phyloP scores from a whole-genome alignment of 2,329 filamentous ascomycete species.

The Diatrype stigma region DNA sequence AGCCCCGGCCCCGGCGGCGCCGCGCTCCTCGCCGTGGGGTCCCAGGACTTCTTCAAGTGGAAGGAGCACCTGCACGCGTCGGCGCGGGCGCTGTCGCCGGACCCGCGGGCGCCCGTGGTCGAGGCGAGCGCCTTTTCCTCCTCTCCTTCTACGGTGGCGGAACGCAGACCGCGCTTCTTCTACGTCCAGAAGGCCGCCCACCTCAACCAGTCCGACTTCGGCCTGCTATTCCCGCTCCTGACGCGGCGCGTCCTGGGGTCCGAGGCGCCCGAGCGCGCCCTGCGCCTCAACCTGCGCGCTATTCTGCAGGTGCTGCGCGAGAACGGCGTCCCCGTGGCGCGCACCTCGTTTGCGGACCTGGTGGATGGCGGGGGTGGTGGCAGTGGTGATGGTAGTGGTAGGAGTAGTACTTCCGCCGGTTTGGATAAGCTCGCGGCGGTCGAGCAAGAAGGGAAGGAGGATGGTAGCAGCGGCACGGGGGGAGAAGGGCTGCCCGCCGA shows the following conservation, averaged over 20 bases:
- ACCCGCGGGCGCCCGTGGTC: constrained; percentile 42
- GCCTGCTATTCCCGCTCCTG: constrained; percentile 72
- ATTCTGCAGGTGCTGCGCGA: constrained; percentile 52
- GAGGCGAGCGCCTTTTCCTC: constrained; percentile 32
- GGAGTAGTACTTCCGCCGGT: constrained; percentile 29
- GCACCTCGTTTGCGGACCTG: constrained; percentile 47
- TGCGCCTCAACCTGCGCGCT: constrained; percentile 57
- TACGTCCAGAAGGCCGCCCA: constrained; percentile 73
- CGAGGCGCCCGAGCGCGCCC: constrained; percentile 53
- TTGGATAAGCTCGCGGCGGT: constrained; percentile 8
- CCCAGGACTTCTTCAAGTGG: constrained; percentile 78
- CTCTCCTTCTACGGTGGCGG: no score
- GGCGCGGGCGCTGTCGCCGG: constrained; percentile 59
- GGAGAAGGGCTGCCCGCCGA: no score
- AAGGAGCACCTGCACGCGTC: constrained; percentile 65
- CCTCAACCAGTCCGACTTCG: constrained; percentile 79
- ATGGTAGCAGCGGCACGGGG: no score
- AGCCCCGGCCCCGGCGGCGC: constrained; percentile 48
- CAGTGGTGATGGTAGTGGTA: constrained; percentile 16
- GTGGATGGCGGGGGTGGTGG: constrained; percentile 40
- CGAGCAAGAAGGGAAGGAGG: constrained; percentile 15
- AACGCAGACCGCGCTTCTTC: constrained; percentile 69
- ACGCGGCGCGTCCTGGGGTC: constrained; percentile 55
- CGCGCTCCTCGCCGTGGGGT: constrained; percentile 66
- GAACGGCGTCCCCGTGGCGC: constrained; percentile 44